Evolutionary conservation across 331 rosid species (phyloP).

Genomic region (Spiraea crenata): DNA sequence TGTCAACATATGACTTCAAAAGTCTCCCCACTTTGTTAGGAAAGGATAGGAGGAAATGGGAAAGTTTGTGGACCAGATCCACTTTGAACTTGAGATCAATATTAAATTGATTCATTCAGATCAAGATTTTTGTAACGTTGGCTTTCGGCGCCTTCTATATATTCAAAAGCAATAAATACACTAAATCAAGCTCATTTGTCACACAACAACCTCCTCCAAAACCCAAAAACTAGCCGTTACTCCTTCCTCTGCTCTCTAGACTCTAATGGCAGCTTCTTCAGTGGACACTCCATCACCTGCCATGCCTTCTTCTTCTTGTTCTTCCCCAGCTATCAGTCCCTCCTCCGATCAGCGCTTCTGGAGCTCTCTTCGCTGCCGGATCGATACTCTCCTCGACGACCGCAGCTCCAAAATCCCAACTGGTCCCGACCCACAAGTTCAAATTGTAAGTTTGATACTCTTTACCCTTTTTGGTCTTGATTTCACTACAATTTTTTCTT

Average conservation of each 20-base stretch:
- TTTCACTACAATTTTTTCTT: neutral
- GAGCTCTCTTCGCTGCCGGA: conserved; percentile 56
- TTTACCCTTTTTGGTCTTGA: neutral
- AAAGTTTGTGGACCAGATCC: conserved; percentile 21
- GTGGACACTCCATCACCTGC: conserved; percentile 47
- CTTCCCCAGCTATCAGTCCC: conserved; percentile 58
- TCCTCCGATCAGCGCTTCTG: conserved; percentile 79
- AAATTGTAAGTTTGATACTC: conserved; percentile 26
- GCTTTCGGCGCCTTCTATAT: conserved; percentile 15
- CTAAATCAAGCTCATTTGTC: conserved; percentile 13
- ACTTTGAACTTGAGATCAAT: neutral
- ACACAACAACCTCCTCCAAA: conserved; percentile 19
- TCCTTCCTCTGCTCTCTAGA: neutral
- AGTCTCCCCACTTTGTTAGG: neutral
- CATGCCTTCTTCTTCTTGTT: conserved; percentile 30
- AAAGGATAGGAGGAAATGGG: neutral
- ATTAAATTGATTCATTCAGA: neutral
- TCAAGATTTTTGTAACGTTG: conserved; percentile 52
- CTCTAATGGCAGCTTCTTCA: conserved; percentile 51
- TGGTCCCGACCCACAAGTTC: conserved; percentile 5
- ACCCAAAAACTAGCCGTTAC: conserved; percentile 78
- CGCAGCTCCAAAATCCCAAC: conserved; percentile 24
- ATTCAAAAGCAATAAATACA: neutral
- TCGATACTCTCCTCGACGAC: conserved; percentile 47
- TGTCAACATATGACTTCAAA: neutral